A percentile compares a stretch with the other conserved stretches of the same genome.
Evolutionary conservation across 2,329 filamentous ascomycete genomes (phyloP).

Genomic region (Alternaria ethzedia): DNA sequence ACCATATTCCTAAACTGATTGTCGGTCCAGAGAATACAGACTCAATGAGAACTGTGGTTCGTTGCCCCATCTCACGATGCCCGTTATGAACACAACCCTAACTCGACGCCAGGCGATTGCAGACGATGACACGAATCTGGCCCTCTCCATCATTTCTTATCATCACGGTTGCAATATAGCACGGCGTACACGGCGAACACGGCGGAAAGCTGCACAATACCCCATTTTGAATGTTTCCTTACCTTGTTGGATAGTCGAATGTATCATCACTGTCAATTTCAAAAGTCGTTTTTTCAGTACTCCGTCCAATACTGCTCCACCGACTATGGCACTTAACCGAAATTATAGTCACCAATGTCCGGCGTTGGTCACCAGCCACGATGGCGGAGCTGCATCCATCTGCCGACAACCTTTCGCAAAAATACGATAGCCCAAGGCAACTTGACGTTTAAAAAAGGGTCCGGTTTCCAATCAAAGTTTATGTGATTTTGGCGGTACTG

Average conservation of each 20-base stretch:
- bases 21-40: slow-evolving; percentile 52
- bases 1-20: slow-evolving; percentile 13
- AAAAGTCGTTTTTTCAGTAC: slow-evolving; percentile 10
- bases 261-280: slow-evolving; percentile 28
- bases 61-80: slow-evolving; percentile 12
- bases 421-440: not conserved
- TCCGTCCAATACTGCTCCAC: slow-evolving; percentile 1
- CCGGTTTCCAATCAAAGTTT: slow-evolving; percentile 3
- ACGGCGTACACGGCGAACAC: slow-evolving; percentile 42
- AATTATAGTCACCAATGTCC: slow-evolving; percentile 5
- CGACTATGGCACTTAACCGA: slow-evolving; percentile 13
- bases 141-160: slow-evolving; percentile 10
- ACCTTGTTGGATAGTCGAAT: slow-evolving; percentile 32
- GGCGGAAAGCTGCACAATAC: slow-evolving; percentile 41
- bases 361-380: not conserved
- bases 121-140: slow-evolving; percentile 19
- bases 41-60: slow-evolving; percentile 57
- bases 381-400: not conserved
- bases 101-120: slow-evolving; percentile 42
- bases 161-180: slow-evolving; percentile 24
- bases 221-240: slow-evolving; percentile 32
- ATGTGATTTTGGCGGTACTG: not conserved
- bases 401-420: not conserved
- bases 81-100: slow-evolving; percentile 11
- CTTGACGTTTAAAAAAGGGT: not conserved